phyloP scores from a whole-genome alignment of 257 asterid species.

The Lavandula angustifolia region DNA sequence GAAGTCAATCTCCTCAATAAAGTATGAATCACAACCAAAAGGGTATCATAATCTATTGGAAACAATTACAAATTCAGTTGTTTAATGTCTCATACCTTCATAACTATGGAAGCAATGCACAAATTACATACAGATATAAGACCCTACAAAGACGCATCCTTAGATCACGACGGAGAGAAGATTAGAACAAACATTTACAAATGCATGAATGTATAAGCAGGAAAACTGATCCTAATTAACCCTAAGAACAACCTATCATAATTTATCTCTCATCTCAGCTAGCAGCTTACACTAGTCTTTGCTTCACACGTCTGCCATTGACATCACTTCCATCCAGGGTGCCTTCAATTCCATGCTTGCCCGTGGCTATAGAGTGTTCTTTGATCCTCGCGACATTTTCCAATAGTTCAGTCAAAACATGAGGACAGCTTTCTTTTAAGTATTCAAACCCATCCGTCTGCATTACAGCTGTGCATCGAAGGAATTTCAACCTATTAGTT shows the following conservation, averaged over 20 bases:
- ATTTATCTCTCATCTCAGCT: slow-evolving; percentile 20
- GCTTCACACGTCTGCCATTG: slow-evolving; percentile 85
- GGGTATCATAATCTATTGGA: not conserved
- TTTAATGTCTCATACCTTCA: slow-evolving; percentile 16
- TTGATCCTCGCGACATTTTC: slow-evolving; percentile 81
- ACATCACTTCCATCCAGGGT: slow-evolving; percentile 63
- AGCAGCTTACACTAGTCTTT: slow-evolving; percentile 42
- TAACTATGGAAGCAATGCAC: slow-evolving; percentile 20
- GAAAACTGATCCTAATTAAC: slow-evolving; percentile 27
- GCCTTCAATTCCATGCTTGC: slow-evolving; percentile 58
- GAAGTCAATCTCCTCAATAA: too few species aligned
- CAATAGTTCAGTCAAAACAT: slow-evolving; percentile 69
- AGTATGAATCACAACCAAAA: not conserved
- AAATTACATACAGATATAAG: slow-evolving; percentile 11
- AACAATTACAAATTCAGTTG: slow-evolving; percentile 15
- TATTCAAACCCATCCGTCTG: slow-evolving; percentile 87
- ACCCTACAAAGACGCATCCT: slow-evolving; percentile 3
- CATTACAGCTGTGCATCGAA: slow-evolving; percentile 78
- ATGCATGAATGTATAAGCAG: slow-evolving; percentile 26
- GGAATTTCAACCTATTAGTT: slow-evolving; percentile 19
- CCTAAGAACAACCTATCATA: slow-evolving; percentile 36
- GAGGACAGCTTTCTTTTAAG: slow-evolving; percentile 85
- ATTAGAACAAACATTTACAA: slow-evolving; percentile 33
- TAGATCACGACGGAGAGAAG: slow-evolving; percentile 23
- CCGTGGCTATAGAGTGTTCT: slow-evolving; percentile 49